phyloP scores from a whole-genome alignment of 257 asterid genomes.

The Lycium ferocissimum region DNA sequence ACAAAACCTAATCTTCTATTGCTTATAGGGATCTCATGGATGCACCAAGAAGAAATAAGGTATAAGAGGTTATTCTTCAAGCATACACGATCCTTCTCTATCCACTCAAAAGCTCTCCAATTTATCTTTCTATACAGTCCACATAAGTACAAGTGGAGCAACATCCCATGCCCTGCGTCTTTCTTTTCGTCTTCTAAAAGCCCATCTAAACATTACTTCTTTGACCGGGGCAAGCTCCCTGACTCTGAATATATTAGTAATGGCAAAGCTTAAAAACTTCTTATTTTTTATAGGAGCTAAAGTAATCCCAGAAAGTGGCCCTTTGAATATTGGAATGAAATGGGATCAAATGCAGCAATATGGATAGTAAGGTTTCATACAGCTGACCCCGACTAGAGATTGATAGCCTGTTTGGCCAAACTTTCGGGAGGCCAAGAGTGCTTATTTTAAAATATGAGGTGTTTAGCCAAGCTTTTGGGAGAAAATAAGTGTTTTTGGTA shows the following conservation, averaged over 20 bases:
- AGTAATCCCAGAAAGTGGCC: slow-evolving; percentile 11
- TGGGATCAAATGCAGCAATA: slow-evolving; percentile 7
- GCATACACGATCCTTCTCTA: neutral
- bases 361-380: slow-evolving; percentile 22
- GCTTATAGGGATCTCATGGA: neutral
- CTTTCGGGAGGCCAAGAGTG: too few relatives aligned
- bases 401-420: neutral
- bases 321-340: neutral
- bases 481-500: too few relatives aligned
- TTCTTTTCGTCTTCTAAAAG: neutral
- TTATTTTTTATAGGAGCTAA: neutral
- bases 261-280: slow-evolving; percentile 8
- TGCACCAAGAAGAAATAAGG: neutral
- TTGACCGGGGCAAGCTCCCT: neutral
- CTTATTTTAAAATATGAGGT: too few relatives aligned
- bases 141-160: slow-evolving; percentile 7
- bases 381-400: slow-evolving; percentile 20
- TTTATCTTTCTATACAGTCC: slow-evolving; percentile 14
- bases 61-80: neutral
- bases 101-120: neutral
- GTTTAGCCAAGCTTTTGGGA: too few relatives aligned
- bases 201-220: neutral
- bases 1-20: neutral
- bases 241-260: neutral
- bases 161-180: neutral